phyloP scores from a whole-genome alignment of 768 basidiomycete species.

The Suillus subluteus region DNA sequence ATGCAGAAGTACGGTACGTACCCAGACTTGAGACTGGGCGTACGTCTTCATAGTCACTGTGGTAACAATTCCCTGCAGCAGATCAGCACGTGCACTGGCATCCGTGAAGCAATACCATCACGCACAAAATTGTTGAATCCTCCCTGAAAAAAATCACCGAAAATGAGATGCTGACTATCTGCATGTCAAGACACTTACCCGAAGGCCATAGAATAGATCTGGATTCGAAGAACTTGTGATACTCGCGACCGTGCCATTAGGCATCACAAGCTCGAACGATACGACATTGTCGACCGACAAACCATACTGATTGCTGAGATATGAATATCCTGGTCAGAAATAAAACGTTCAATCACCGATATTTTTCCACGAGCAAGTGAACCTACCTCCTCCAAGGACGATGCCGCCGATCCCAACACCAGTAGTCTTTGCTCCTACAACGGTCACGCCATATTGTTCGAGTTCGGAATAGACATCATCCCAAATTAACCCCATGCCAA shows the following conservation, averaged over 20 bases:
- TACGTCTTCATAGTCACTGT: conserved; percentile 55
- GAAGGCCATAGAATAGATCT: conserved; percentile 50
- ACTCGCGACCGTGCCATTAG: conserved; percentile 45
- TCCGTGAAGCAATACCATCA: background rate
- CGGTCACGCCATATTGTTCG: conserved; percentile 51
- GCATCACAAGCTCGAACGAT: conserved; percentile 60
- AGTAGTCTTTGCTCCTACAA: conserved; percentile 58
- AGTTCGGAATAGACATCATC: conserved; percentile 54
- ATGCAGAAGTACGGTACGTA: conserved; percentile 30
- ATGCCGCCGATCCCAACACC: conserved; percentile 65
- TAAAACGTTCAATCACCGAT: background rate
- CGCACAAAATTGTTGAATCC: conserved; percentile 63
- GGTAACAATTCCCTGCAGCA: conserved; percentile 58
- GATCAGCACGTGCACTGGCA: background rate
- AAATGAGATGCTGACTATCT: background rate
- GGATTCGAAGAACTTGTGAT: conserved; percentile 38
- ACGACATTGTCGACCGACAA: conserved; percentile 57
- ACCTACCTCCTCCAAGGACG: conserved; percentile 56
- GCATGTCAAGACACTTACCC: conserved; percentile 29
- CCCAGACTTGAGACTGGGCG: conserved; percentile 64
- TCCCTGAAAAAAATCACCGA: conserved; percentile 41
- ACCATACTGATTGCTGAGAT: conserved; percentile 63
- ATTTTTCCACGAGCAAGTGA: background rate
- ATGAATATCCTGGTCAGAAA: conserved; percentile 53
- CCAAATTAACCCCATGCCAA: conserved; percentile 55